Evolutionary conservation across 2,329 filamentous ascomycete genomes (phyloP), one percentile per base, ranked within the genome.

Genomic region (Intubia oerlemansii): DNA sequence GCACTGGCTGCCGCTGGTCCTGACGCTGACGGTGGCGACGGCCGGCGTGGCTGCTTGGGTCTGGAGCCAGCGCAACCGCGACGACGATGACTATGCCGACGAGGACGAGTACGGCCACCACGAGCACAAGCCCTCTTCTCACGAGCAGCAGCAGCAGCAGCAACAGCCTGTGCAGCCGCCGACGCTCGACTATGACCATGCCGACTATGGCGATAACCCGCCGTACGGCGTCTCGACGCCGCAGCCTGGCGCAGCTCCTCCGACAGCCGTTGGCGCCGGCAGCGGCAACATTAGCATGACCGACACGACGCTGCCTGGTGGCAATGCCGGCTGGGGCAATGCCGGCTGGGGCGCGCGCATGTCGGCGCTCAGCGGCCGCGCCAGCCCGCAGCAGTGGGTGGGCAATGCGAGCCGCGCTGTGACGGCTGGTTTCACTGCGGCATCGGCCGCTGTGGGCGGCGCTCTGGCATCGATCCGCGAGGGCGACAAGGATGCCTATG

Each of bases 21-120:
- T 92, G 38, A 93, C 84, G 28, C 70, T 91, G 33, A 84, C 81
- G 26, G 69, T 90, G 40, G 85, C 85, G 35, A 81, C 84, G 14
- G 72, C 78, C 31, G 82, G 84, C 19, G 54, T 91, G 27, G 84
- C 74, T 29, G 81, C 81, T 32, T 95, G 85, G 85, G 69, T 84
- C 35, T 92, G 82, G 82, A 90, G 77, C 48, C 82, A 91, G 53
- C 74, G 80, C 43, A 68, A 63, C 43, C 73, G 78, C 39, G 66
- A 73, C 33, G 73, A 80, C 30, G 65, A 70, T 32, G n/a, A n/a
- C n/a, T n/a, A n/a, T n/a, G n/a, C n/a, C n/a, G 60, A 71, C 14
- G 73, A 82, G 17, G 64, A 70, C 32, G 61, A 70, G 36, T 58
- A 62, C 36, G 64, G 28, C 17, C 29, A 32, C 11, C 54, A 54